Evolutionary conservation across 768 basidiomycete genomes (phyloP).

Genomic region (Boletus insuetus): DNA sequence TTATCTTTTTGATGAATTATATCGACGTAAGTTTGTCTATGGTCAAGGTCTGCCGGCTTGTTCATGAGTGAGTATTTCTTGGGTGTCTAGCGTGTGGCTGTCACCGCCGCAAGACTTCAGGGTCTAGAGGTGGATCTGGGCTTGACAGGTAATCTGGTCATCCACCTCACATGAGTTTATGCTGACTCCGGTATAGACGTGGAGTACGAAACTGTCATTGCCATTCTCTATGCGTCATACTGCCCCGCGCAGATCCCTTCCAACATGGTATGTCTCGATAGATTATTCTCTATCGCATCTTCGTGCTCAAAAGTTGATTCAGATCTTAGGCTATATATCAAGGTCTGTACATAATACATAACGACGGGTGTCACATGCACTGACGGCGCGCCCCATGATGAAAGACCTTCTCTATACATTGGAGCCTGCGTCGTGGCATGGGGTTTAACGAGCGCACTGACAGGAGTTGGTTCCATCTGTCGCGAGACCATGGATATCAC

Average conservation of each 20-base stretch:
- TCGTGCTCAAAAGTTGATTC: background rate
- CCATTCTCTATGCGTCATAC: conserved; percentile 56
- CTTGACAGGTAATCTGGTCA: conserved; percentile 27
- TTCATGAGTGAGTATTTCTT: background rate
- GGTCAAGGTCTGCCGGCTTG: background rate
- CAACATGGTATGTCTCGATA: conserved; percentile 49
- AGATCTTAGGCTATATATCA: conserved; percentile 56
- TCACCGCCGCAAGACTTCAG: conserved; percentile 38
- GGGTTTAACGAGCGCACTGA: conserved; percentile 62
- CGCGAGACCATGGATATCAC: background rate
- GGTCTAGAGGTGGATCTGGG: conserved; percentile 39
- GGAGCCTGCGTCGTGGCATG: conserved; percentile 57
- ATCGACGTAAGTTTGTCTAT: conserved; percentile 18
- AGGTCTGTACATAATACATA: conserved; percentile 34
- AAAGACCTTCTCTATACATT: conserved; percentile 62
- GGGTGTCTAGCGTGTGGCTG: conserved; percentile 32
- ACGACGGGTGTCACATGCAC: background rate
- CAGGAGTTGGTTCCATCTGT: conserved; percentile 43
- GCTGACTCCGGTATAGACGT: conserved; percentile 35
- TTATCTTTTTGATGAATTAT: conserved; percentile 28
- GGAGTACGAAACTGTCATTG: conserved; percentile 51
- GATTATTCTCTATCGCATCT: background rate
- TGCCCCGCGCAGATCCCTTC: conserved; percentile 64
- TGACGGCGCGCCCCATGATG: background rate
- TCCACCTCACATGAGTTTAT: background rate